Base-by-base conservation (phyloP, 805 yeast genomes). In the Saccharomyces mikatae region DNA sequence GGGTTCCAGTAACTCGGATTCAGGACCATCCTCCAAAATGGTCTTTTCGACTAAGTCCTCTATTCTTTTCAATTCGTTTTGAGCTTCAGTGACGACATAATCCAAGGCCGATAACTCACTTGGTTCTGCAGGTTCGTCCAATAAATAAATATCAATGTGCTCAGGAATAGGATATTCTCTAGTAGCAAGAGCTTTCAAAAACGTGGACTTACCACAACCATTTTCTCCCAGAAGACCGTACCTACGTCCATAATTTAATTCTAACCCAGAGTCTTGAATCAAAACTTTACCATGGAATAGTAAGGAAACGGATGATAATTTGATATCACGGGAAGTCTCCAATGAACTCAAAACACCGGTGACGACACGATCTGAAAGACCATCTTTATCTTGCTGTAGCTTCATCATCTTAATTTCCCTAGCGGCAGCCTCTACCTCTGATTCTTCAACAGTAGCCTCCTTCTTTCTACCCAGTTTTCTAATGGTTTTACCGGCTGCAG, bases 131-230 rank as follows among this genome's bases (percentile, higher is more conserved):
- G 99, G 98, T 79, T 94, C 99, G 74, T 94, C 94, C 74, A 94
- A 80, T 62, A 94, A 77, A 69, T 94, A 94, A 56, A 94, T 80
- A 76, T 94, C 99, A 63, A 94, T 89, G 61, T 78, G 81, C 61
- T 86, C 94, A 47, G 99, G 98, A 63, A 92, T 80, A 56, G 99
- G 99, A 75, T 80, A 94, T 75, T 94, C 99, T 73, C 96, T 83
- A 52, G 96, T 95, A 56, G 98, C 97, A 65, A 94, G 74, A 46
- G 98, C 87, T 74, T 89, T 89, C 71, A 94, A 77, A 66, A 94
- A 84, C 26, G 99, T 94, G 49, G 97, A 90, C 76, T 94, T 94
- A 77, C 99, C 99, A 78, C 98, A 94, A 62, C 99, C 99, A 74
- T 94, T 94, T 75, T 91, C 98, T 68, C 99, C 99, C 69, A 94